These are phyloP conservation scores for Exophiala aquamarina DNA, from an alignment of 2,329 filamentous ascomycete genomes.

Conservation along the genomic window DNA sequence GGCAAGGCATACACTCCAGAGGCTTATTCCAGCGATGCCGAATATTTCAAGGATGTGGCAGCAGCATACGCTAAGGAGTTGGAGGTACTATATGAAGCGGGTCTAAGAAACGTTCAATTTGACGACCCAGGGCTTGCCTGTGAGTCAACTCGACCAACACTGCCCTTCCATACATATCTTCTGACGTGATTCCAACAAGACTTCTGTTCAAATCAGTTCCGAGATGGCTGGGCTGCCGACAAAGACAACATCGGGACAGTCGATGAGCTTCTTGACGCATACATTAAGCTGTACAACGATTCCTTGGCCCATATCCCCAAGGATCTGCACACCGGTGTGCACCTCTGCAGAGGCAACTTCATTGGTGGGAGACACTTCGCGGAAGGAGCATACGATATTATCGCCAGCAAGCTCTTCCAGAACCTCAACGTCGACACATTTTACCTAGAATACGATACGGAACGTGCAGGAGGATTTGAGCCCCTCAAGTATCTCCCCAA, in stretches of 20 bases:
- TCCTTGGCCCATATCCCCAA: conserved; percentile 58
- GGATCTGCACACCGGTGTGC: conserved; percentile 71
- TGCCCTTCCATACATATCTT: no score
- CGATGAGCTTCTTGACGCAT: conserved; percentile 67
- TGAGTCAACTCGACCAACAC: conserved; percentile 44
- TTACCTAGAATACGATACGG: conserved; percentile 65
- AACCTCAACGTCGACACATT: conserved; percentile 60
- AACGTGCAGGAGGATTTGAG: conserved; percentile 60
- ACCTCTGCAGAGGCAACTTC: conserved; percentile 66
- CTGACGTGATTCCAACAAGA: no score
- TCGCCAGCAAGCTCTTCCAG: conserved; percentile 61
- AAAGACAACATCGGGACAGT: conserved; percentile 63
- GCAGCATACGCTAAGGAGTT: conserved; percentile 66
- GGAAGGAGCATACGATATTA: conserved; percentile 63
- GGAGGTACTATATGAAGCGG: conserved; percentile 57
- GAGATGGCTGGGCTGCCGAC: conserved; percentile 65
- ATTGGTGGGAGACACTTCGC: conserved; percentile 61
- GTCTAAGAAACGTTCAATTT: conserved; percentile 60
- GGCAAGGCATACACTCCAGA: conserved; percentile 57
- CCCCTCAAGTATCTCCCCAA: conserved; percentile 57
- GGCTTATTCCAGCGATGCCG: conserved; percentile 57
- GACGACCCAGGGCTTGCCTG: conserved; percentile 62
- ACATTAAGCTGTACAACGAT: conserved; percentile 71
- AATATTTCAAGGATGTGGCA: conserved; percentile 66
- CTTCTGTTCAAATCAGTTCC: conserved; percentile 67